Evolutionary conservation across 805 yeast genomes (phyloP).

Genomic region (Saturnispora serradocipensis): DNA sequence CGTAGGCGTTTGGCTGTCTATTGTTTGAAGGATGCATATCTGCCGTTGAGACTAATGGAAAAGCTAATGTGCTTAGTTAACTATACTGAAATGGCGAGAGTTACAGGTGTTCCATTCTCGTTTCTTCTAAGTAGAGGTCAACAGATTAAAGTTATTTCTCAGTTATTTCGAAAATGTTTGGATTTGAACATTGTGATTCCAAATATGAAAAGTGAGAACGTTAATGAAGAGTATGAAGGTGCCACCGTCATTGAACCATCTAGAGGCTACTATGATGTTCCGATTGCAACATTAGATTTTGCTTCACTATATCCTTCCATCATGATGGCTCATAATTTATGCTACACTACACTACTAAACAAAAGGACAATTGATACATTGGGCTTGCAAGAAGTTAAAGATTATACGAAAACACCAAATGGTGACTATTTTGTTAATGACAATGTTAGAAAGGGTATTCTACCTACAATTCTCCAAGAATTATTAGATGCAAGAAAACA

Average conservation of each 20-base stretch:
- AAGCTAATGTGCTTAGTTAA: conserved; percentile 94
- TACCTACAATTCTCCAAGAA: conserved; percentile 88
- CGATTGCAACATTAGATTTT: conserved; percentile 96
- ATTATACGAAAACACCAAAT: conserved; percentile 82
- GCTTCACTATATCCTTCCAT: conserved; percentile 95
- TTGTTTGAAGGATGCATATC: conserved; percentile 91
- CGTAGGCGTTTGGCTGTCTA: conserved; percentile 93
- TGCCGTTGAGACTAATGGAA: conserved; percentile 80
- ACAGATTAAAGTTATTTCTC: conserved; percentile 95
- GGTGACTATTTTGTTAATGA: conserved; percentile 83
- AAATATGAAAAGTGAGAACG: conserved; percentile 72
- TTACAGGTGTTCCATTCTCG: conserved; percentile 96
- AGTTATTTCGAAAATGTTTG: conserved; percentile 85
- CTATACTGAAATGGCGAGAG: conserved; percentile 99
- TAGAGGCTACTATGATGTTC: conserved; percentile 93
- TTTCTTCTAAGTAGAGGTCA: conserved; percentile 87
- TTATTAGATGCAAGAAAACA: conserved; percentile 84
- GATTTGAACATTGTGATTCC: conserved; percentile 85
- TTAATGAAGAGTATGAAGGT: conserved; percentile 93
- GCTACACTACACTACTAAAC: conserved; percentile 83
- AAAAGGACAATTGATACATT: conserved; percentile 59
- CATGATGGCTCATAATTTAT: conserved; percentile 97
- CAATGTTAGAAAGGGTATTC: conserved; percentile 64
- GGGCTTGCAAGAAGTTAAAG: conserved; percentile 56
- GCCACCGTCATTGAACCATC: conserved; percentile 97